A percentile compares a stretch with the other conserved stretches of the same genome.
These are phyloP conservation scores for Trametes cinnabarina DNA, from an alignment of 768 basidiomycete genomes.

Conservation along the genomic window DNA sequence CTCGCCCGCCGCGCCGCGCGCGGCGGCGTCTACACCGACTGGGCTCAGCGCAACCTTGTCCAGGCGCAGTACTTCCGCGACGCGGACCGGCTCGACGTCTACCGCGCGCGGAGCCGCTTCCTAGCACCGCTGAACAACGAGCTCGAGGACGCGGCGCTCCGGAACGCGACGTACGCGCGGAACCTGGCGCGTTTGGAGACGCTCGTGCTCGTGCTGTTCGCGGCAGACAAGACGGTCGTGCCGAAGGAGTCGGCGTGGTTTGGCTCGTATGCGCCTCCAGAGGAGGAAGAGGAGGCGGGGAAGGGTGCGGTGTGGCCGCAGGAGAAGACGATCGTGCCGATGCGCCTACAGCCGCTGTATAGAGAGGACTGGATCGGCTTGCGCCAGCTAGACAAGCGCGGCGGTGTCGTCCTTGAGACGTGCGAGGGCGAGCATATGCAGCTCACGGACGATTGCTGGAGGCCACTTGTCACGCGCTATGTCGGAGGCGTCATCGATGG, in stretches of 20 bases:
- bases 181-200: conserved; percentile 62
- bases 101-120: conserved; percentile 63
- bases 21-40: conserved; percentile 64
- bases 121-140: conserved; percentile 82
- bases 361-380: conserved; percentile 81
- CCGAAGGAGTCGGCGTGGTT: conserved; percentile 90
- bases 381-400: conserved; percentile 63
- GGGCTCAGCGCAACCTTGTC: conserved; percentile 75
- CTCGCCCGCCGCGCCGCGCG: conserved; percentile 60
- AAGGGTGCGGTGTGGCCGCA: neutral
- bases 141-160: conserved; percentile 34
- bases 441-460: conserved; percentile 39
- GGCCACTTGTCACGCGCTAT: conserved; percentile 31
- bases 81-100: conserved; percentile 53
- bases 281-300: conserved; percentile 4
- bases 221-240: conserved; percentile 70
- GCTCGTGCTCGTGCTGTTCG: conserved; percentile 73
- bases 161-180: conserved; percentile 57
- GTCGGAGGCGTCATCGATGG: conserved; percentile 22
- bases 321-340: conserved; percentile 53
- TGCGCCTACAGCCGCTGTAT: conserved; percentile 74
- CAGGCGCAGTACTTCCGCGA: conserved; percentile 92
- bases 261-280: conserved; percentile 56
- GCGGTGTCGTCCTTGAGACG: conserved; percentile 52
- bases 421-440: conserved; percentile 82